Percentiles rank a stretch among this genome's conserved stretches.
Conservation (phyloP, 2,329 filamentous ascomycete genomes). For the Aspergillus ochraceus region DNA sequence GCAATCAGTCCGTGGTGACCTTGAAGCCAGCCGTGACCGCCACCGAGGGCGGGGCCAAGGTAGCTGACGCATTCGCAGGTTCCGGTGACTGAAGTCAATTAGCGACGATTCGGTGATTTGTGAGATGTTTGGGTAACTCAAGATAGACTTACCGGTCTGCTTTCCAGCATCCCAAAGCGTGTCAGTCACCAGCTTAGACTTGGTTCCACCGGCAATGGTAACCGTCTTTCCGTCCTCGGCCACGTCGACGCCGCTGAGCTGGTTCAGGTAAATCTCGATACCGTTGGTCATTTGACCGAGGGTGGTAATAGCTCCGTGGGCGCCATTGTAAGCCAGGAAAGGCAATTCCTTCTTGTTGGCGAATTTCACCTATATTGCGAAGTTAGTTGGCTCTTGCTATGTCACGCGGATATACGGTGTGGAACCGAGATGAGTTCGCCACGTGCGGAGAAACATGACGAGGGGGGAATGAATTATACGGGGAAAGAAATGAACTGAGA, state of each 20-base stretch:
- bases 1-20: slow-evolving; percentile 55
- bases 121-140: too few relatives aligned
- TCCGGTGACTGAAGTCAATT: slow-evolving; percentile 40
- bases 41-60: slow-evolving; percentile 55
- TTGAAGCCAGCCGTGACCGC: slow-evolving; percentile 58
- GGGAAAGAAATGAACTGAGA: not conserved
- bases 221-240: slow-evolving; percentile 46
- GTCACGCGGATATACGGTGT: not conserved
- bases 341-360: slow-evolving; percentile 50
- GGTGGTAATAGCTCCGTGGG: slow-evolving; percentile 53
- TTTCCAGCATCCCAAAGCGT: slow-evolving; percentile 53
- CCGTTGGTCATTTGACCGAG: slow-evolving; percentile 52
- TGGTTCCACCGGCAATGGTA: slow-evolving; percentile 51
- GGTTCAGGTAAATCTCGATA: slow-evolving; percentile 51
- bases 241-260: slow-evolving; percentile 43
- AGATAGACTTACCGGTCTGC: slow-evolving; percentile 35
- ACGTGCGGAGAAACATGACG: not conserved
- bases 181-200: slow-evolving; percentile 49
- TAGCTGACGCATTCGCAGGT: slow-evolving; percentile 54
- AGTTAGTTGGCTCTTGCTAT: not conserved
- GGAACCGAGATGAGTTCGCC: not conserved
- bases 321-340: slow-evolving; percentile 55
- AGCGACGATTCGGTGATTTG: too few relatives aligned
- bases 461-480: not conserved
- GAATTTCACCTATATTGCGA: slow-evolving; percentile 43